These are phyloP conservation scores for Fusarium oxysporum DNA, from an alignment of 2,329 filamentous ascomycete species.

Conservation along the genomic window DNA sequence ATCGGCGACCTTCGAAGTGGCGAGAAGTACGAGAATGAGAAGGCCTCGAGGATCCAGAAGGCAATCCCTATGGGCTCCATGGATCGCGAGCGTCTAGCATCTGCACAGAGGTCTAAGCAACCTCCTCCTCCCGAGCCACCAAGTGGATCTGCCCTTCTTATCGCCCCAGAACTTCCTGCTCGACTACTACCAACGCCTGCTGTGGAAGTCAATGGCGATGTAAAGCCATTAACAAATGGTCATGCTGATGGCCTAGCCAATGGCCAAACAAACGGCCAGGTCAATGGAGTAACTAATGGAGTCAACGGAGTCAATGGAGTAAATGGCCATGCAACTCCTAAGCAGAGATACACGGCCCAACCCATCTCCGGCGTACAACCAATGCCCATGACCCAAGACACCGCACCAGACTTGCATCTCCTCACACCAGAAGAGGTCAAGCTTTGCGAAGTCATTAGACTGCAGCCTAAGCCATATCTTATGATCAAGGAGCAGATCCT, in stretches of 20 bases:
- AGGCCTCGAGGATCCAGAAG: conserved; percentile 78
- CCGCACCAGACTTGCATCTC: conserved; percentile 84
- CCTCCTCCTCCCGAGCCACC: conserved; percentile 75
- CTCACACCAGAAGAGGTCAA: conserved; percentile 86
- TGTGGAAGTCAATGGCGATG: conserved; percentile 59
- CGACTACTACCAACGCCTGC: conserved; percentile 58
- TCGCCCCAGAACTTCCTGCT: conserved; percentile 81
- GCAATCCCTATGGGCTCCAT: conserved; percentile 80
- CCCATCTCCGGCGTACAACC: conserved; percentile 71
- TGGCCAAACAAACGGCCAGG: conserved; percentile 58
- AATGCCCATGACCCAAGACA: conserved; percentile 78
- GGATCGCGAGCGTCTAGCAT: conserved; percentile 82
- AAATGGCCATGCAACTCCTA: conserved; percentile 53
- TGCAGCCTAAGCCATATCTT: conserved; percentile 94
- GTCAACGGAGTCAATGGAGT: conserved; percentile 56
- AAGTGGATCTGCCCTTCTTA: conserved; percentile 79
- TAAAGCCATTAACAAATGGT: conserved; percentile 66
- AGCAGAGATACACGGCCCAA: conserved; percentile 65
- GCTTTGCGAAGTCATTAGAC: conserved; percentile 83
- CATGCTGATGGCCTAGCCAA: conserved; percentile 60
- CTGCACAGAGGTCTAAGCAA: conserved; percentile 76
- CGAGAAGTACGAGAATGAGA: conserved; percentile 93
- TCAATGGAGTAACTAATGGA: conserved; percentile 55
- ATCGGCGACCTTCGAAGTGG: conserved; percentile 88
- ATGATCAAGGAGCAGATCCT: conserved; percentile 95